Base-by-base conservation (phyloP, 2,329 filamentous ascomycete genomes). In the Neonectria sp. region DNA sequence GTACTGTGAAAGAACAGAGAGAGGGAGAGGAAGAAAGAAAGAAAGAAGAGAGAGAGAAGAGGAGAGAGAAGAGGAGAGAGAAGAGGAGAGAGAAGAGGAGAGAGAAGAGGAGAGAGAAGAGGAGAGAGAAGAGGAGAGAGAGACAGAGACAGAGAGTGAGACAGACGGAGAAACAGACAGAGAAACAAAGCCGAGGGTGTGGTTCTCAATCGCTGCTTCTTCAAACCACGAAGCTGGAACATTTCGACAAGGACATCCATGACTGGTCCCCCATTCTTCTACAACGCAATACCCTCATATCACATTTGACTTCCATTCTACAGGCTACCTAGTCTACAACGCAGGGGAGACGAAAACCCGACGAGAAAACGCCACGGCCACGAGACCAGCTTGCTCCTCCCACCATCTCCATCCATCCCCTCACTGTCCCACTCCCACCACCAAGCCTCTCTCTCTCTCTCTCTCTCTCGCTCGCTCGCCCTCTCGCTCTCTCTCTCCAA, bases 381-480 rank as follows among this genome's bases (percentile, higher is more conserved):
- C 59, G 59, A 48, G 59, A 55, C 21, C 55, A 53, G 33, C 55
- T 37, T 37, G 53, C 46, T 58, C 31, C 25, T 21, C 13, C 7
- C n/a, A 21, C 40, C 37, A 40, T 21, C 15, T 25, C 48, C 48
- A 31, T 12, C 48, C 24, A 13, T 17, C 8, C 13, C 24, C 24
- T 21, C 21, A 21, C 21, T 21, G 21, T 33, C 9, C 45, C 45
- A 21, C 31, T 21, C 56, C 31, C 13, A n/a, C 29, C 51, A 63
- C 37, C 55, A 53, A 59, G 43, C 21, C 29, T 63, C 29, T 63
- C 60, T 37, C 56, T 13, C 49, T 62, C 40, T 55, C 29, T 21
- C 21, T 21, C 21, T 21, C 21, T 21, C 21, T 21, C 21, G 1
- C 21, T 21, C 21, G 1, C 21, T 21, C 21, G 21, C 21, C 2